phyloP scores from a whole-genome alignment of 768 basidiomycete species.

The Tricholoma saponaceum region DNA sequence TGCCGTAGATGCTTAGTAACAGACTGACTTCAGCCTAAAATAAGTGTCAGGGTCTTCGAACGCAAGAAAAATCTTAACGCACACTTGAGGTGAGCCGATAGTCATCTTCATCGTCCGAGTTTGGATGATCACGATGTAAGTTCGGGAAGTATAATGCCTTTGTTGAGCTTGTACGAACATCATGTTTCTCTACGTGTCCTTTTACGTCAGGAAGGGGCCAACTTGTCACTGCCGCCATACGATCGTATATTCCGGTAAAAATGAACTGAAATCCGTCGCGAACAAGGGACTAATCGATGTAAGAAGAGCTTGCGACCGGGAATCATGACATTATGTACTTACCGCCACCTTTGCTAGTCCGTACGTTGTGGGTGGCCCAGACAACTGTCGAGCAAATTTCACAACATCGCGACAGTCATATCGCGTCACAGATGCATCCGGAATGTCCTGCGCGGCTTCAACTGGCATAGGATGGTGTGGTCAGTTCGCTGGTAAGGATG shows the following conservation, averaged over 20 bases:
- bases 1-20: not conserved
- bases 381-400: not conserved
- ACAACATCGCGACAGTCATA: not conserved
- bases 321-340: not conserved
- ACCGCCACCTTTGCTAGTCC: not conserved
- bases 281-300: not conserved
- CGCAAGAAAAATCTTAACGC: no score
- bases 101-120: no score
- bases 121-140: no score
- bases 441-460: no score
- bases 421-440: not conserved
- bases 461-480: not conserved
- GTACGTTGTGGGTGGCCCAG: not conserved
- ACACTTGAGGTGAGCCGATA: no score
- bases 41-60: not conserved
- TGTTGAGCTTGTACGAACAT: no score
- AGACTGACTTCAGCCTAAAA: not conserved
- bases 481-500: not conserved
- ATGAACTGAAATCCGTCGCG: not conserved
- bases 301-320: not conserved
- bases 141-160: no score
- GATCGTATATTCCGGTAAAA: not conserved
- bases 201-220: not conserved
- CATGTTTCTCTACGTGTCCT: no score
- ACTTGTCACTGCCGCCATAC: not conserved